Conservation (phyloP, 306 rosid genomes). For the Biancaea sappan region DNA sequence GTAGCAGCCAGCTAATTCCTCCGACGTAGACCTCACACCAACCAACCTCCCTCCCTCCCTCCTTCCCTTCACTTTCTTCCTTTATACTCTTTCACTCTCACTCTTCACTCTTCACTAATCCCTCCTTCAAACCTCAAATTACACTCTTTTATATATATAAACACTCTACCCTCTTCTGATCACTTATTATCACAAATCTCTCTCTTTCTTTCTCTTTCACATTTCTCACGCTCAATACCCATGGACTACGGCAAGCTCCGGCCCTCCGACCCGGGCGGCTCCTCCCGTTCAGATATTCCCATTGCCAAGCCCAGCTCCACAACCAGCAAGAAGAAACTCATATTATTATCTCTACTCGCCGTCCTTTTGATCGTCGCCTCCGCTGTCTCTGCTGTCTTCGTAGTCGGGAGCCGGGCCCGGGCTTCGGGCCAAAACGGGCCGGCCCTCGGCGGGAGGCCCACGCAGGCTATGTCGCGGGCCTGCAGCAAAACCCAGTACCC, state of each 20-base stretch:
- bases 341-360: conserved; percentile 51
- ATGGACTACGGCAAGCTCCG: conserved; percentile 69
- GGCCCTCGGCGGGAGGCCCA: conserved; percentile 43
- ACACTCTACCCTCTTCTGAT: not conserved
- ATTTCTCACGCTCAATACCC: not conserved
- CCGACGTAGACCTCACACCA: conserved; percentile 66
- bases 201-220: not conserved
- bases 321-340: conserved; percentile 33
- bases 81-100: not conserved
- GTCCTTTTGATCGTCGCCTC: conserved; percentile 54
- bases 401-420: conserved; percentile 26
- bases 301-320: not conserved
- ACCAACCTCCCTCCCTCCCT: conserved; percentile 37
- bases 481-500: conserved; percentile 72
- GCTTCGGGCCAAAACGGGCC: not conserved
- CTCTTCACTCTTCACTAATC: not conserved
- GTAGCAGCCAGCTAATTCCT: conserved; percentile 78
- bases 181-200: not conserved
- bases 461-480: conserved; percentile 71
- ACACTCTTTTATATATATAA: not conserved
- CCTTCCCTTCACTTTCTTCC: no score
- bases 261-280: conserved; percentile 38
- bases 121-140: no score
- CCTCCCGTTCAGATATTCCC: not conserved
- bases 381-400: conserved; percentile 54